Percentiles rank a stretch among this genome's conserved stretches.
These are phyloP conservation scores for Blastobotrys persicus DNA, from an alignment of 1,139 yeast genomes.

Conservation along the genomic window DNA sequence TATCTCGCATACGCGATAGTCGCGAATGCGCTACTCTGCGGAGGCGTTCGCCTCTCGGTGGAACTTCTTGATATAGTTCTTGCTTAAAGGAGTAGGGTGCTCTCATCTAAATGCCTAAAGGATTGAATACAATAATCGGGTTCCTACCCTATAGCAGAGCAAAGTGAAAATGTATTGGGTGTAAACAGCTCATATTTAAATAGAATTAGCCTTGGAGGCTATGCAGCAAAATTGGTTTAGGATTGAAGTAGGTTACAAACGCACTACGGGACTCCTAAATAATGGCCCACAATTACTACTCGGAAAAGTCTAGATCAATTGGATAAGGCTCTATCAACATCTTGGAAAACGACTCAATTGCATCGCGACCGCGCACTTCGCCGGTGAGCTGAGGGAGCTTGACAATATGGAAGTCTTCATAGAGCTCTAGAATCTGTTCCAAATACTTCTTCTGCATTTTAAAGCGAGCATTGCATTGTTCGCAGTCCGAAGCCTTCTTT, in stretches of 20 bases:
- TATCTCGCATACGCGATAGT: background rate
- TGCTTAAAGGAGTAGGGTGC: too few species aligned
- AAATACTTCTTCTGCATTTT: conserved; percentile 94
- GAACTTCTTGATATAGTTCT: too few species aligned
- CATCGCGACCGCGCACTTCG: conserved; percentile 89
- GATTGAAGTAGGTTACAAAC: too few species aligned
- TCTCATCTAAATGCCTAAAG: too few species aligned
- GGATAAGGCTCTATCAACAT: conserved; percentile 36
- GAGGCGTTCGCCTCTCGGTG: too few species aligned
- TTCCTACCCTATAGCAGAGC: too few species aligned
- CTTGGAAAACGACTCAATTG: conserved; percentile 59
- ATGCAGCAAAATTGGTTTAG: too few species aligned
- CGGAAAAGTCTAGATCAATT: conserved; percentile 15
- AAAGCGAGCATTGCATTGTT: conserved; percentile 89
- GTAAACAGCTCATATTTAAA: too few species aligned
- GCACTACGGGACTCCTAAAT: background rate
- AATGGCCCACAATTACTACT: conserved; percentile 7
- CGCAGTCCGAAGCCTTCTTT: conserved; percentile 60
- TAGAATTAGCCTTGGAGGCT: too few species aligned
- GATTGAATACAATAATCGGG: too few species aligned
- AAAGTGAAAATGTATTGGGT: too few species aligned
- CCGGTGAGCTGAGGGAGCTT: conserved; percentile 92
- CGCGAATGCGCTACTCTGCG: too few species aligned
- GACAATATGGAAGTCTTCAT: conserved; percentile 91
- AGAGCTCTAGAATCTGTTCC: conserved; percentile 90